Percentiles rank a stretch among this genome's conserved stretches.
Conservation (phyloP, 768 basidiomycete genomes). For the Lentinula sp. region DNA sequence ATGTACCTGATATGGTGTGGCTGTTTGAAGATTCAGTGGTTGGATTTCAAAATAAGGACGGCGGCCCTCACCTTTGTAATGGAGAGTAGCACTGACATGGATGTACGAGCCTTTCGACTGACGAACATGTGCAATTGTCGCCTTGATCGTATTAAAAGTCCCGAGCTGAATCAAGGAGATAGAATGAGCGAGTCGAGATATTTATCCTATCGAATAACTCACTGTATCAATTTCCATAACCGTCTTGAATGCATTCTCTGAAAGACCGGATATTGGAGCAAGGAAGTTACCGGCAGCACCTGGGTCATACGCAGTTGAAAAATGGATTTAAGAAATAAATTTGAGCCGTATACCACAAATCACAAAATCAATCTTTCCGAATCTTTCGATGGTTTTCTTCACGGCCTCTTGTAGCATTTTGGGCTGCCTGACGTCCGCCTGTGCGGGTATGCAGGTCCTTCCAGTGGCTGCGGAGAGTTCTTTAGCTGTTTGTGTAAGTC, state of each 20-base stretch:
- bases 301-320: conserved; percentile 18
- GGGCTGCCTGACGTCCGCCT: conserved; percentile 81
- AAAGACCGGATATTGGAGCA: conserved; percentile 75
- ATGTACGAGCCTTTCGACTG: conserved; percentile 76
- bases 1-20: conserved; percentile 85
- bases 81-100: conserved; percentile 85
- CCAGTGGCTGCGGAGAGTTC: conserved; percentile 71
- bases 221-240: conserved; percentile 94
- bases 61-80: conserved; percentile 59
- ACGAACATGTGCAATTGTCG: conserved; percentile 72
- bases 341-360: conserved; percentile 64
- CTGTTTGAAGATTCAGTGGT: neutral
- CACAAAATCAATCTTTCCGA: conserved; percentile 90
- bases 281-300: conserved; percentile 97
- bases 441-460: conserved; percentile 58
- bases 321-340: neutral
- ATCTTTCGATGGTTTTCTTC: conserved; percentile 61
- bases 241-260: conserved; percentile 86
- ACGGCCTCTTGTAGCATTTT: conserved; percentile 72
- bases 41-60: neutral
- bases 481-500: conserved; percentile 61
- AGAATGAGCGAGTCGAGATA: neutral
- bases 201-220: conserved; percentile 15
- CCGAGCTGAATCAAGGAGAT: conserved; percentile 51
- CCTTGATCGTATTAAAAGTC: conserved; percentile 92